phyloP scores from a whole-genome alignment of 805 yeast genomes.

The Wickerhamiella sergipiensis region DNA sequence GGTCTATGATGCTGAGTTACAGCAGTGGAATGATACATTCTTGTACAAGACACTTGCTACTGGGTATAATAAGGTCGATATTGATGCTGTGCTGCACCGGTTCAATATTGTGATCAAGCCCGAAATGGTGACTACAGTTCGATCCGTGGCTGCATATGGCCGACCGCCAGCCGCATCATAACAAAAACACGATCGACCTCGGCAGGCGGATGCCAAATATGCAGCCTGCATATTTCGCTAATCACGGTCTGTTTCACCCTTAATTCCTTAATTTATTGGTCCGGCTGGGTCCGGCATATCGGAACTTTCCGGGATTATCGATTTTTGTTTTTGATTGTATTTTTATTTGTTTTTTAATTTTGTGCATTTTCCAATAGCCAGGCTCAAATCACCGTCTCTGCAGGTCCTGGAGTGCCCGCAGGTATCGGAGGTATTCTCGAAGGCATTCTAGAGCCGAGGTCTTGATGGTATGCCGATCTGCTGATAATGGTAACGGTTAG shows the following conservation, averaged over 20 bases:
- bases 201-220: not conserved
- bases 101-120: not conserved
- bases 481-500: too few relatives aligned
- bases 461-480: too few relatives aligned
- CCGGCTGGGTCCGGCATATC: not conserved
- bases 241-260: not conserved
- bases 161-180: not conserved
- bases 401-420: too few relatives aligned
- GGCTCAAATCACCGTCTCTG: too few relatives aligned
- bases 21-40: not conserved
- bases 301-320: not conserved
- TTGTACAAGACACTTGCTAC: not conserved
- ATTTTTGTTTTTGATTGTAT: not conserved
- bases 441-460: too few relatives aligned
- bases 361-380: too few relatives aligned
- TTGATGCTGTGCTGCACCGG: not conserved
- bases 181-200: not conserved
- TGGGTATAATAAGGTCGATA: not conserved
- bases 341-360: too few relatives aligned
- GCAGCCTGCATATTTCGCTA: not conserved
- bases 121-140: not conserved
- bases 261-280: not conserved
- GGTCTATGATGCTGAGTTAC: not conserved
- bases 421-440: too few relatives aligned
- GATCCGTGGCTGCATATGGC: not conserved